Conservation (phyloP, 495 filamentous ascomycete species). For the Viridothelium virens region DNA sequence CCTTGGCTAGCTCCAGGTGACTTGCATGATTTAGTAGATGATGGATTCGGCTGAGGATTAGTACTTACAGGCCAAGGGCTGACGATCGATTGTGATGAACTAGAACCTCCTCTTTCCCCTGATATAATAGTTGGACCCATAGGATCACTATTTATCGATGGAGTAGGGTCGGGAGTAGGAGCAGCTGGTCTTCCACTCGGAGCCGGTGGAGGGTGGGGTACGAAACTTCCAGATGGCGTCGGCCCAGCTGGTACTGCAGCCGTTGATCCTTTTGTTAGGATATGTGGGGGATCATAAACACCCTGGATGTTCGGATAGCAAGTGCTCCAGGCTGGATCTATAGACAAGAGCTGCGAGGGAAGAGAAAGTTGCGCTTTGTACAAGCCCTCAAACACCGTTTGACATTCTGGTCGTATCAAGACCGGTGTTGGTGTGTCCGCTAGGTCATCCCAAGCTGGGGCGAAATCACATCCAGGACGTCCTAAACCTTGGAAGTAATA, state of each 20-base stretch:
- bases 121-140: neutral
- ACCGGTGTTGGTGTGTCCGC: too few relatives aligned
- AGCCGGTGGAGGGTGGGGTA: neutral
- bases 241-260: neutral
- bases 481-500: neutral
- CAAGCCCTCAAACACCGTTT: neutral
- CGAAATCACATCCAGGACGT: neutral
- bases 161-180: neutral
- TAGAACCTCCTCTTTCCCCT: too few relatives aligned
- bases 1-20: too few relatives aligned
- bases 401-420: neutral
- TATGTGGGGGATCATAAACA: neutral
- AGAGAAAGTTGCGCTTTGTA: neutral
- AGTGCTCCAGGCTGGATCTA: neutral
- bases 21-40: too few relatives aligned
- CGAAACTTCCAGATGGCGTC: neutral
- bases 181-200: neutral
- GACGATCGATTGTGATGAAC: too few relatives aligned
- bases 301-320: neutral
- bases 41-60: too few relatives aligned
- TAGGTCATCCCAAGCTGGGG: too few relatives aligned
- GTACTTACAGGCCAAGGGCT: too few relatives aligned
- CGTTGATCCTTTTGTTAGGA: neutral
- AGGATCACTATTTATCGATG: neutral
- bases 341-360: neutral